Base-by-base conservation (phyloP, 164 flowering plant genomes). In the Chloranthus sessilifolius region DNA sequence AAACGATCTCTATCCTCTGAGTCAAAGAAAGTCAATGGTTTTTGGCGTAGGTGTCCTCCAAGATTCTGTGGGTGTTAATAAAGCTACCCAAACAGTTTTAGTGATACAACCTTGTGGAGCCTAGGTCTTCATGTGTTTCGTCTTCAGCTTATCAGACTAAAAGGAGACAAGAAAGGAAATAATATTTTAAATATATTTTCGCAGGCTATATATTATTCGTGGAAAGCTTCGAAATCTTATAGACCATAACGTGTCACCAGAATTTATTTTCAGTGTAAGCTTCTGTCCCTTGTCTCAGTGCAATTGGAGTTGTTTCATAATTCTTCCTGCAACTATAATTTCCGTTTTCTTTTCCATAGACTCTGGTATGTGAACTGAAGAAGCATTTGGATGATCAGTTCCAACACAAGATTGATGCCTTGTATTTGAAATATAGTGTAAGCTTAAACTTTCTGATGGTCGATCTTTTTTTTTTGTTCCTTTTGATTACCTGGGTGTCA, bases 211-310 rank as follows among this genome's bases (percentile, higher is more conserved):
- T 44, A 43, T 43, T 16, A 68, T 83, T 24, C 82, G 84, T 3
- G 76, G 91, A 23, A 74, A 76, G 70, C 79, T 80, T 63, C 79
- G 70, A 50, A 74, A 59, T 15, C 71, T 83, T 2, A 71, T 73
- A 25, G 76, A 73, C 43, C 78, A 83, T 54, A 68, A 74, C 36
- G 80, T 80, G 26, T 68, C 77, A 1, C 69, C 77, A 0, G 69
- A 64, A 5, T 78, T 61, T 51, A 71, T 76, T 36, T 78, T 78
- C 55, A 54, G 52, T 22, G 90, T 78, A 71, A 57, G 73, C 49
- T 20, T 57, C 36, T 8, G 20, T 19, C 26, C 27, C 26, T 25
- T n/a, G 1, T 16, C 17, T 6, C 14, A 19, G 35, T 41, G 21
- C 45, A 22, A 10, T 30, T 25, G 36, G 16, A 23, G 17, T 53